phyloP scores from a whole-genome alignment of 2,329 filamentous ascomycete species.

The Colletotrichum sp. region DNA sequence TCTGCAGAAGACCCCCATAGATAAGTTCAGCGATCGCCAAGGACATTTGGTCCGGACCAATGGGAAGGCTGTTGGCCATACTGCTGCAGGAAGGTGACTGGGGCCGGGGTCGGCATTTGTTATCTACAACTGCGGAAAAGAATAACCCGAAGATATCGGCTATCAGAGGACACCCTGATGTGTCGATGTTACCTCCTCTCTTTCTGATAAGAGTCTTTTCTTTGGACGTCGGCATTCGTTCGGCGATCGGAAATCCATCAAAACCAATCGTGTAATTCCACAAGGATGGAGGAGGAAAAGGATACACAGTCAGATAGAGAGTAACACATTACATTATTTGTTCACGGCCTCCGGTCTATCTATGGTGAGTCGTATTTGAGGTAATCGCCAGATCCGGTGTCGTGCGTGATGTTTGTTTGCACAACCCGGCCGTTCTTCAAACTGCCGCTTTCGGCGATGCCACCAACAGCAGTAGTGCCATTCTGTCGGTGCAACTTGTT shows the following conservation, averaged over 20 bases:
- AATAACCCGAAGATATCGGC: constrained; percentile 1
- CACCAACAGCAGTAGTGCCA: constrained; percentile 36
- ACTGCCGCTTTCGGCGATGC: constrained; percentile 57
- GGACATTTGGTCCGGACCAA: neutral
- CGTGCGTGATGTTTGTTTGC: constrained; percentile 57
- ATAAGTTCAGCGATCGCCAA: neutral
- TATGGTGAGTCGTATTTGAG: neutral
- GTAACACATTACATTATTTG: neutral
- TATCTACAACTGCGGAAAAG: constrained; percentile 5
- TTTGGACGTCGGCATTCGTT: neutral
- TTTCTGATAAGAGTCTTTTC: neutral
- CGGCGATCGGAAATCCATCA: neutral
- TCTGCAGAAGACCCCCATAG: neutral
- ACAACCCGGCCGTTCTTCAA: constrained; percentile 51
- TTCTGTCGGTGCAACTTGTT: constrained; percentile 56
- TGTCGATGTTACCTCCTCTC: neutral
- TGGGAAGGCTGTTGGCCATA: neutral
- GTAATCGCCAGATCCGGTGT: constrained; percentile 10
- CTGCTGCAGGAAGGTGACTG: constrained; percentile 1
- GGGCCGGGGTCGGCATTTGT: neutral
- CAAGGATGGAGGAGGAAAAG: too few relatives aligned
- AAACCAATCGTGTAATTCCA: neutral
- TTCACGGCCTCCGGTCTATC: neutral
- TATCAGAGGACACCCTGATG: neutral
- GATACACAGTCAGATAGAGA: neutral